Conservation (phyloP, 306 rosid species). For the Rosa rugosa region DNA sequence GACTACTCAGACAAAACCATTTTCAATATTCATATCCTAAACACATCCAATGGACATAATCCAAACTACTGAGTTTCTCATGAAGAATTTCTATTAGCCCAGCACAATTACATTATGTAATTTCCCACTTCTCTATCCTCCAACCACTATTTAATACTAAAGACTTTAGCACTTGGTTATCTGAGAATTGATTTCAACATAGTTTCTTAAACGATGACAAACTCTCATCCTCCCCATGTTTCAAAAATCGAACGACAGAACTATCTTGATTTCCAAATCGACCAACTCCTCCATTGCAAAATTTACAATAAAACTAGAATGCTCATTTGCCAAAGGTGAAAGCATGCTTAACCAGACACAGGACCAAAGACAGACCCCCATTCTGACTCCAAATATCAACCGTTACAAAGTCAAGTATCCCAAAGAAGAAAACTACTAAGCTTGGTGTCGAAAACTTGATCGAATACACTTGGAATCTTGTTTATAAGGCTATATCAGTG, state of each 20-base stretch:
- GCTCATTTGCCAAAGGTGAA: not conserved
- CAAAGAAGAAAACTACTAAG: not conserved
- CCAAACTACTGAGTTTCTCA: not conserved
- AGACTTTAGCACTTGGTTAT: not conserved
- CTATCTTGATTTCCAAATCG: not conserved
- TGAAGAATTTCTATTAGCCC: not conserved
- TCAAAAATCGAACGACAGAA: not conserved
- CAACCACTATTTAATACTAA: not conserved
- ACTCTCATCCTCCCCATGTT: too few relatives aligned
- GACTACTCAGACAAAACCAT: not conserved
- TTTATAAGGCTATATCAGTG: not conserved
- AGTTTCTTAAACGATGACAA: too few relatives aligned
- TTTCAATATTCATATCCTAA: not conserved
- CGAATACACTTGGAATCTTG: not conserved
- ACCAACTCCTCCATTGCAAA: not conserved
- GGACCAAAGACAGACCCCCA: too few relatives aligned
- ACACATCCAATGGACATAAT: not conserved
- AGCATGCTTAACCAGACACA: not conserved
- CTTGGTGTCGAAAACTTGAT: too few relatives aligned
- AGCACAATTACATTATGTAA: not conserved
- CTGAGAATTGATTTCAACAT: not conserved
- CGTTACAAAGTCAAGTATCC: not conserved
- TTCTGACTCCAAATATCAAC: too few relatives aligned
- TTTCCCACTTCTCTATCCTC: not conserved
- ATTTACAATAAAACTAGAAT: not conserved